Conservation (phyloP, 495 filamentous ascomycete species). For the Letharia lupina region DNA sequence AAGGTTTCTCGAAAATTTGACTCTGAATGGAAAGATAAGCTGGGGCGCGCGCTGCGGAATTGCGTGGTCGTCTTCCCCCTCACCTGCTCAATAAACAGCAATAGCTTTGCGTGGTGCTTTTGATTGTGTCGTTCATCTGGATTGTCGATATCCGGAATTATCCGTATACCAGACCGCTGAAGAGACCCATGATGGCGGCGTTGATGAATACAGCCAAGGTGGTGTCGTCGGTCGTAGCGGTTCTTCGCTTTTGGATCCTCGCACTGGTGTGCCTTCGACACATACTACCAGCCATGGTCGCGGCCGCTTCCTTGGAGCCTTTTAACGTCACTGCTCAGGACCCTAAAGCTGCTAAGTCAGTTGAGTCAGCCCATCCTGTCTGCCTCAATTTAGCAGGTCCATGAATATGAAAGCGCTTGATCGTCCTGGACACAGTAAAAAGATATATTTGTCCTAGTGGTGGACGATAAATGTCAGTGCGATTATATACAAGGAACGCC, state of each 20-base stretch:
- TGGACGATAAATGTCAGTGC: background rate
- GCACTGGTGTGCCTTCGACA: background rate
- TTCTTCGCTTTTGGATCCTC: background rate
- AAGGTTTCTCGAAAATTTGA: background rate
- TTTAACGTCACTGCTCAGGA: conserved; percentile 1
- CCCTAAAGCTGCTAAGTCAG: background rate
- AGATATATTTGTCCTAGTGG: background rate
- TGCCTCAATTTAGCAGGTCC: background rate
- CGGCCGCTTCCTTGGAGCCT: background rate
- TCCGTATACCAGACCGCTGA: too few relatives aligned
- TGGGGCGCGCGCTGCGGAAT: background rate
- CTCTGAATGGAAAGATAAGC: background rate
- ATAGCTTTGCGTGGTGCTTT: background rate
- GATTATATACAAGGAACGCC: background rate
- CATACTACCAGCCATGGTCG: background rate
- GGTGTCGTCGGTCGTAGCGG: background rate
- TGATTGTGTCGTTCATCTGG: background rate
- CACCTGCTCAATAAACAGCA: background rate
- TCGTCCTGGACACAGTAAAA: background rate
- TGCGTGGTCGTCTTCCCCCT: background rate
- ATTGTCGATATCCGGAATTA: too few relatives aligned
- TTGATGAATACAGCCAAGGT: background rate
- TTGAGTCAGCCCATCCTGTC: background rate
- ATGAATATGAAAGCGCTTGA: background rate
- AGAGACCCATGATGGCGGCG: too few relatives aligned